Evolutionary conservation across 129 eudicot genomes (phyloP), one percentile per base, ranked within the genome.

Genomic region (Artemisia argyi): DNA sequence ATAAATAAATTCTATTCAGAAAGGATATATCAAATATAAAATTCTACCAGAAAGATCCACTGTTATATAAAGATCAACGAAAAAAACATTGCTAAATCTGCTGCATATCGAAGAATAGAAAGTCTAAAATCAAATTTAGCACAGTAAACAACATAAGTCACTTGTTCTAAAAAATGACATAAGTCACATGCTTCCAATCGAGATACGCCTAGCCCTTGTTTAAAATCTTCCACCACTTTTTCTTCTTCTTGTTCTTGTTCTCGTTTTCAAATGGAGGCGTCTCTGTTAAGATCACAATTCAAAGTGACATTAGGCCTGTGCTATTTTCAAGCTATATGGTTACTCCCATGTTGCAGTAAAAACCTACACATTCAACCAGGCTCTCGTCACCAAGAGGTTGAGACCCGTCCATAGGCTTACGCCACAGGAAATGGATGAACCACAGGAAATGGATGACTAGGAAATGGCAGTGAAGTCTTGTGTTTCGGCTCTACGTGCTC

Each of bases 331-430:
- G 44, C 44, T 35, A 11, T 49, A 15, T 53, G 30, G 26, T 66
- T 48, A 42, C 47, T 28, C 46, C 7, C 10, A 61, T 61, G 44
- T 28, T 61, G 66, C 35, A 51, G 14, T 3, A 20, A 46, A 64
- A 55, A 78, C 85, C 68, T 82, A 91, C 97, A 93, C 97, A 91
- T 76, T 91, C 96, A 60, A 88, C 96, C 42, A 91, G 84, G 65
- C 96, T 89, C 84, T 92, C 97, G 46, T 92, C 91, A 17, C 97
- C 97, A 59, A 84, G 55, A 11, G 97, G 97, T 73, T 85, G 91
- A 81, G 96, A 78, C 72, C 79, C 81, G 44, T 92, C 97, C 15
- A 92, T 91, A 68, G 97, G 96, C 70, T 92, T 92, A 51, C 97
- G 96, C 0, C 97, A n/a, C n/a, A n/a, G n/a, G n/a, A n/a, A n/a